Evolutionary conservation across 2,329 filamentous ascomycete species (phyloP), one percentile per base, ranked within the genome.

Genomic region (Trichoderma koningii): DNA sequence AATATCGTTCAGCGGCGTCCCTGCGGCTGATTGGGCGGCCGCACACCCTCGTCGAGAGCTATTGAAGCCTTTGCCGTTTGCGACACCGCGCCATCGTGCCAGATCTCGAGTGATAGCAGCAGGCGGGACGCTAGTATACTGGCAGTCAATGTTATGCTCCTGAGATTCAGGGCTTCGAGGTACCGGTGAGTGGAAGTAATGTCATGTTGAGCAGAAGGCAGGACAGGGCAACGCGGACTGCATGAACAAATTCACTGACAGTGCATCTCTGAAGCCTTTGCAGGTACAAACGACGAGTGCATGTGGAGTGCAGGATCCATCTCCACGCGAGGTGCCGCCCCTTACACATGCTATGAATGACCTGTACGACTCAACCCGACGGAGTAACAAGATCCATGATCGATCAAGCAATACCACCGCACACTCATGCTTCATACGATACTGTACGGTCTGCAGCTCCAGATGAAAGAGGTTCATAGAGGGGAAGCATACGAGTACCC

Each of bases 11-110:
- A 44, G 48, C 48, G 38, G 48, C 23, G 38, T 21, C n/a, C 45
- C 23, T 56, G 48, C 6, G 28, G 42, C 52, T 52, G 57, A 62
- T 44, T 52, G 21, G 42, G 15, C 19, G 2, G 5, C 45, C 14
- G 19, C 34, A 38, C 34, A 38, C 19, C 34, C 21, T 19, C 44
- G 28, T 45, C 17, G 15, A 50, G 56, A 62, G 38, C 57, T 23
- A 61, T 61, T 44, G 48, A 45, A 55, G 60, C 42, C 63, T 42
- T 64, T 59, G 41, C 63, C 63, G 53, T 52, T 64, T 64, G 26
- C 53, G 55, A 59, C n/a, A 62, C 57, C 63, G 63, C 57, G 23
- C 57, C 55, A 55, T 64, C 19, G 55, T 59, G 47, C 47, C 42
- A 55, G 60, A 63, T 63, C 60, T 47, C 17, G n/a, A 23, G 23